These are phyloP conservation scores for Lactarius evosmus DNA, from an alignment of 768 basidiomycete species.

Conservation along the genomic window DNA sequence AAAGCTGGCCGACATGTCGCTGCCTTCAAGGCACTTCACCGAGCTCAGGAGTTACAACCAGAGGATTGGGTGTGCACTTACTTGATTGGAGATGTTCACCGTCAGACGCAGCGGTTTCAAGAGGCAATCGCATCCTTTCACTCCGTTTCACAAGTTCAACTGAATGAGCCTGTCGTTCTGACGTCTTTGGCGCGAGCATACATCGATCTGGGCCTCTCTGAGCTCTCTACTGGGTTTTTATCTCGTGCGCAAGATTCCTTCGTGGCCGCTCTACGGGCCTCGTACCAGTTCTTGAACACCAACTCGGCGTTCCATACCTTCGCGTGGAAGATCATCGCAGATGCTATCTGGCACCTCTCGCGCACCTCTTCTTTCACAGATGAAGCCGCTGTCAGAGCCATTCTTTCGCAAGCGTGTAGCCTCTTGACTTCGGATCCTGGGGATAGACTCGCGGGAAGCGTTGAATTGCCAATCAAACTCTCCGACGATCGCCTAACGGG, in stretches of 20 bases:
- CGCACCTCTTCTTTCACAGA: slow-evolving; percentile 48
- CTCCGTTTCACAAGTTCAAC: slow-evolving; percentile 50
- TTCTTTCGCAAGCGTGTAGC: slow-evolving; percentile 37
- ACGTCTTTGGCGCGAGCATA: slow-evolving; percentile 68
- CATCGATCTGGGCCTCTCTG: slow-evolving; percentile 64
- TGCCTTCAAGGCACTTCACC: slow-evolving; percentile 79
- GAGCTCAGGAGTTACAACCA: slow-evolving; percentile 68
- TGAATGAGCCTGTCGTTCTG: slow-evolving; percentile 68
- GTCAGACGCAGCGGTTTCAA: slow-evolving; percentile 67
- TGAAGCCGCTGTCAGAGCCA: slow-evolving; percentile 37
- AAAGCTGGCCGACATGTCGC: slow-evolving; percentile 86
- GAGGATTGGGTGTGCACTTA: slow-evolving; percentile 81
- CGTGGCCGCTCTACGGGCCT: slow-evolving; percentile 50
- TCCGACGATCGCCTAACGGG: slow-evolving; percentile 31
- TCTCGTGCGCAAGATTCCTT: slow-evolving; percentile 75
- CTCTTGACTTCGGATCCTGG: slow-evolving; percentile 42
- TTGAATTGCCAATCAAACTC: slow-evolving; percentile 35
- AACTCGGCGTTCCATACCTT: slow-evolving; percentile 64
- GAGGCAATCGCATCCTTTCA: slow-evolving; percentile 71
- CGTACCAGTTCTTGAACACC: slow-evolving; percentile 47
- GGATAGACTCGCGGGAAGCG: slow-evolving; percentile 42
- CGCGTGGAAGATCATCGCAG: slow-evolving; percentile 81
- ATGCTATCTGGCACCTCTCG: slow-evolving; percentile 70
- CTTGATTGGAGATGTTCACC: slow-evolving; percentile 81
- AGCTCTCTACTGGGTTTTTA: slow-evolving; percentile 67